phyloP scores from a whole-genome alignment of 352 stramenopile species.

The Globisporangium polare region DNA sequence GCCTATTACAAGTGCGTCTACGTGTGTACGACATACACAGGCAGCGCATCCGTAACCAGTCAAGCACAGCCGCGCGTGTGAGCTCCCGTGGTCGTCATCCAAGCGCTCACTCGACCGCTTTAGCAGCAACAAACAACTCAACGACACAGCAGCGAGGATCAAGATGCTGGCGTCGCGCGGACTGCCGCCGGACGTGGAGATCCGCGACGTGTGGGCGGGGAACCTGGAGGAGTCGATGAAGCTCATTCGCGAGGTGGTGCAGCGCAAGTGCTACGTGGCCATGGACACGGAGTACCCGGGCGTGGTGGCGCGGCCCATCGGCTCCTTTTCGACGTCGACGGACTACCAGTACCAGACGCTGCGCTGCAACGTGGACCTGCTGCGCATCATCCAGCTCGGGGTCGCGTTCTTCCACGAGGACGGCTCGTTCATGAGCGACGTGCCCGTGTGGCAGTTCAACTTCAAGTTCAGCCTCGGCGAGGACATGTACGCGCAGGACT shows the following conservation, averaged over 20 bases:
- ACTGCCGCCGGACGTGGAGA: conserved; percentile 86
- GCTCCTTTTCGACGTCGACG: conserved; percentile 91
- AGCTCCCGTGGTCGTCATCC: background rate
- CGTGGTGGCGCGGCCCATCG: conserved; percentile 97
- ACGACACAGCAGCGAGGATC: background rate
- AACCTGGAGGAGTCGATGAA: conserved; percentile 96
- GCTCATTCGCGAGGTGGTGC: conserved; percentile 94
- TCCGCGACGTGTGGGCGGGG: conserved; percentile 91
- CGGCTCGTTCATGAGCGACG: conserved; percentile 92
- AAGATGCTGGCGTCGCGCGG: conserved; percentile 44
- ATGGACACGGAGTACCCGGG: conserved; percentile 99
- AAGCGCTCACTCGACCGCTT: background rate
- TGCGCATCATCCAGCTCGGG: conserved; percentile 99
- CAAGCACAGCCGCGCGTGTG: background rate
- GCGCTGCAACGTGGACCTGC: conserved; percentile 98
- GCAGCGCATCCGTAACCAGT: background rate
- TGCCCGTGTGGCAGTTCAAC: conserved; percentile 99
- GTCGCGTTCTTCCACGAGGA: conserved; percentile 96
- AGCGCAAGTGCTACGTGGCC: conserved; percentile 96
- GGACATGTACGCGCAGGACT: conserved; percentile 99
- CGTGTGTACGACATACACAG: background rate
- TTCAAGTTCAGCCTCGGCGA: conserved; percentile 98
- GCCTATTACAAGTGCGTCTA: background rate
- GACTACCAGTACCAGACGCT: conserved; percentile 99
- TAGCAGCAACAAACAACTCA: background rate